A percentile compares a stretch with the other conserved stretches of the same genome.
phyloP scores from a whole-genome alignment of 2,329 filamentous ascomycete genomes.

The Nothophoma quercina region DNA sequence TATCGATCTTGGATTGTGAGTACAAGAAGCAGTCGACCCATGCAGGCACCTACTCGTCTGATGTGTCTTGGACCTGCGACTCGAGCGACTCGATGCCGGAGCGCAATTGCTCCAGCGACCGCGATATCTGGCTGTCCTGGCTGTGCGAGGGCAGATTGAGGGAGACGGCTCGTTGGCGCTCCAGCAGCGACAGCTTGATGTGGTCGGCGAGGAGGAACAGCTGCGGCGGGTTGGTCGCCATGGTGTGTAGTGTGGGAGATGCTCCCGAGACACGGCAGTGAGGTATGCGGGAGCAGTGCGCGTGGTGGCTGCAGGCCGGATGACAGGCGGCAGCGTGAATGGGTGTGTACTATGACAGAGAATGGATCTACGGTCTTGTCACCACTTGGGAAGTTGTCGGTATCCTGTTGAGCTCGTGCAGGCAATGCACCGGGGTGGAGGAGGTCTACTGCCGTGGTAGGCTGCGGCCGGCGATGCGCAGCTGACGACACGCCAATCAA shows the following conservation, averaged over 20 bases:
- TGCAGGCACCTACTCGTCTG: conserved; percentile 59
- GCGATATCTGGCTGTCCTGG: conserved; percentile 87
- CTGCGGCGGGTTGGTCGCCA: conserved; percentile 67
- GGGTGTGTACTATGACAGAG: neutral
- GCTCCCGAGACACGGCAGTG: too few relatives aligned
- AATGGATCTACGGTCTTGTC: neutral
- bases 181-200: conserved; percentile 93
- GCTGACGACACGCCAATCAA: too few relatives aligned
- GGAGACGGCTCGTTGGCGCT: conserved; percentile 84
- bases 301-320: conserved; percentile 2
- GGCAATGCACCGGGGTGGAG: too few relatives aligned
- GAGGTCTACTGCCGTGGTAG: too few relatives aligned
- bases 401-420: too few relatives aligned
- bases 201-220: conserved; percentile 94
- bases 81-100: conserved; percentile 78
- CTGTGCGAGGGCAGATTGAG: conserved; percentile 79
- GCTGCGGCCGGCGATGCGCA: too few relatives aligned
- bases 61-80: conserved; percentile 65
- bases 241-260: conserved; percentile 28
- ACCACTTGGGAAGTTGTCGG: too few relatives aligned
- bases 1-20: conserved; percentile 35
- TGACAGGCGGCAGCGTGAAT: neutral
- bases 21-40: neutral
- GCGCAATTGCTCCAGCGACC: conserved; percentile 85
- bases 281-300: conserved; percentile 10